phyloP scores from a whole-genome alignment of 805 yeast genomes.

The Komagataella pastoris region DNA sequence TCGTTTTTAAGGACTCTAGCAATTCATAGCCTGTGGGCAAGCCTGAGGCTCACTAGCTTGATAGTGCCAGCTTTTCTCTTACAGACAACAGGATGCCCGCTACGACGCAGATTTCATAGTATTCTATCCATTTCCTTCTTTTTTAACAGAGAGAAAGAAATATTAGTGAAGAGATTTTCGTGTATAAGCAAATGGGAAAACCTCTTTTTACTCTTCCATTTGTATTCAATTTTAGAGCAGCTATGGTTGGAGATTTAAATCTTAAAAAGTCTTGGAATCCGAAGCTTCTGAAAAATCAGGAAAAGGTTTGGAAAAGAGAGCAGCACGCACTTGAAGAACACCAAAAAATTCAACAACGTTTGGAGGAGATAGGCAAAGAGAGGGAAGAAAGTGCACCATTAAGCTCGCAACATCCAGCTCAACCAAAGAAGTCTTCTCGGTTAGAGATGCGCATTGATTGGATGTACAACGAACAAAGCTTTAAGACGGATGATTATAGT shows the following conservation, averaged over 20 bases:
- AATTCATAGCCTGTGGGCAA: too few relatives aligned
- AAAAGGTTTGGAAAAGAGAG: constrained; percentile 74
- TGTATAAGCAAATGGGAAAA: too few relatives aligned
- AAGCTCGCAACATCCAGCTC: constrained; percentile 28
- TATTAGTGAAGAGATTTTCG: too few relatives aligned
- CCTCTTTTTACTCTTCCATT: too few relatives aligned
- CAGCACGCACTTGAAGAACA: constrained; percentile 66
- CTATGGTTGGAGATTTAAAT: constrained; percentile 65
- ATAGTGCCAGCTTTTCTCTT: too few relatives aligned
- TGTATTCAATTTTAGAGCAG: background rate
- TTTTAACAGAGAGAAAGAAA: too few relatives aligned
- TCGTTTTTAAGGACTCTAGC: too few relatives aligned
- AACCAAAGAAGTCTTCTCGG: constrained; percentile 13
- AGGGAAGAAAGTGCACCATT: constrained; percentile 44
- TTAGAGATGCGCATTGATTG: constrained; percentile 48
- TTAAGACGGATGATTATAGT: constrained; percentile 5
- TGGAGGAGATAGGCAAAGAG: constrained; percentile 50
- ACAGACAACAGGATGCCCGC: too few relatives aligned
- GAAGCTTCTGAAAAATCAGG: constrained; percentile 69
- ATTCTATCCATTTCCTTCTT: too few relatives aligned
- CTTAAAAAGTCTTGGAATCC: constrained; percentile 97
- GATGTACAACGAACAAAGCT: constrained; percentile 64
- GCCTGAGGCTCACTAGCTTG: too few relatives aligned
- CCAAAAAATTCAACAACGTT: constrained; percentile 46
- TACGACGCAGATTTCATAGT: too few relatives aligned